Base-by-base conservation (phyloP, 805 yeast genomes). In the Wickerhamomyces rabaulensis region DNA sequence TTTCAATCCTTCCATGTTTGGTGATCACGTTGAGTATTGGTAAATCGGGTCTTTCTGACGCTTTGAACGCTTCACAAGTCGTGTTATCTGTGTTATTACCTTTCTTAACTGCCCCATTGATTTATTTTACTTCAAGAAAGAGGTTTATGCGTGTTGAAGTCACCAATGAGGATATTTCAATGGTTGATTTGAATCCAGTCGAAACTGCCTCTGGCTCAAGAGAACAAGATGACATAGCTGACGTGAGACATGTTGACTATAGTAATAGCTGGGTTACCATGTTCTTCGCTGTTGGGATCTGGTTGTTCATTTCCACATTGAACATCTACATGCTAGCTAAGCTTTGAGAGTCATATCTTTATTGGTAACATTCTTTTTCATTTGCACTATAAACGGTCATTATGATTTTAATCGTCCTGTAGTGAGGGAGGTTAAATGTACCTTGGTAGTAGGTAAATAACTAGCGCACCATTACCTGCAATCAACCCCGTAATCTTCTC, bases 21-120 rank as follows among this genome's bases (percentile, higher is more conserved):
- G 73, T 76, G 15, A 83, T 90, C 51, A 85, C 88, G 7, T 65
- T 84, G 5, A 70, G 79, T 38, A 77, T 87, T 49, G 97, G 97
- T 2, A 74, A 82, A 53, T 66, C 71, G 38, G 97, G 96, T 1
- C 68, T 90, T 45, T 71, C 81, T 9, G 66, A 71, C 10, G 89
- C 95, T 0, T 73, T 90, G 53, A 90, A 89, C 58, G 80, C 87
- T n/a, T 81, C 94, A 0, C 97, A 90, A 66, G 94, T 90, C 17
- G 81, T 87, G 1, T 71, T 90, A 42, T 87, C 96, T 2, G 75
- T 91, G 44, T 73, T 91, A 40, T 72, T 90, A 48, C 97, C 97
- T 9, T 84, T 90, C 53, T 73, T 88, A 39, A 79, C 91, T 9
- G 92, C 95, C 1, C 97, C 97, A 6, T 70, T 90, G 60, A 78